Percentiles rank a stretch among this genome's conserved stretches.
phyloP scores from a whole-genome alignment of 2,329 filamentous ascomycete species.

The Penicillium fuscoglaucum region DNA sequence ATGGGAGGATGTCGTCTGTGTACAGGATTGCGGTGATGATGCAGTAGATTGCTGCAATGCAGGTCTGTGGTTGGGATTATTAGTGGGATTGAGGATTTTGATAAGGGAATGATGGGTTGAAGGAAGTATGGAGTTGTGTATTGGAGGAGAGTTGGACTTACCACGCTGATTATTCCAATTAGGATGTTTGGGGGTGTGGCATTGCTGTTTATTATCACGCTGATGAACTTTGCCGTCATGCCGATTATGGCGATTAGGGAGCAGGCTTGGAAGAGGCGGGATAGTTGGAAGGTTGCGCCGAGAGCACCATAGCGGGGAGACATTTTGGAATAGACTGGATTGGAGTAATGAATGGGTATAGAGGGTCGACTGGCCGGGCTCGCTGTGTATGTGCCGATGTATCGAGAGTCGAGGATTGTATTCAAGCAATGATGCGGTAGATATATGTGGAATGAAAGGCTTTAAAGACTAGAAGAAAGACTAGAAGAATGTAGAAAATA shows the following conservation, averaged over 20 bases:
- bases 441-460: conserved; percentile 1
- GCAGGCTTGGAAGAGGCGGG: conserved; percentile 69
- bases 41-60: conserved; percentile 76
- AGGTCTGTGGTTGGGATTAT: conserved; percentile 56
- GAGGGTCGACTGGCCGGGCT: neutral
- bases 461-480: neutral
- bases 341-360: neutral
- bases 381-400: neutral
- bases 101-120: neutral
- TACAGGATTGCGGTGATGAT: conserved; percentile 80
- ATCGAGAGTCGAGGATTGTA: neutral
- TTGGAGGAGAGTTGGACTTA: conserved; percentile 58
- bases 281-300: conserved; percentile 73
- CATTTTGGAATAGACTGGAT: conserved; percentile 22
- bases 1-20: conserved; percentile 71
- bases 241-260: conserved; percentile 76
- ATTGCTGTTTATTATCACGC: conserved; percentile 67
- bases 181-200: conserved; percentile 70
- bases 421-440: neutral
- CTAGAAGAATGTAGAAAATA: neutral
- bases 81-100: neutral
- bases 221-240: conserved; percentile 78
- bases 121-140: neutral
- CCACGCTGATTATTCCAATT: conserved; percentile 75
- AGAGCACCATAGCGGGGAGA: conserved; percentile 62